phyloP scores from a whole-genome alignment of 768 basidiomycete genomes.

The Naganishia randhawae region DNA sequence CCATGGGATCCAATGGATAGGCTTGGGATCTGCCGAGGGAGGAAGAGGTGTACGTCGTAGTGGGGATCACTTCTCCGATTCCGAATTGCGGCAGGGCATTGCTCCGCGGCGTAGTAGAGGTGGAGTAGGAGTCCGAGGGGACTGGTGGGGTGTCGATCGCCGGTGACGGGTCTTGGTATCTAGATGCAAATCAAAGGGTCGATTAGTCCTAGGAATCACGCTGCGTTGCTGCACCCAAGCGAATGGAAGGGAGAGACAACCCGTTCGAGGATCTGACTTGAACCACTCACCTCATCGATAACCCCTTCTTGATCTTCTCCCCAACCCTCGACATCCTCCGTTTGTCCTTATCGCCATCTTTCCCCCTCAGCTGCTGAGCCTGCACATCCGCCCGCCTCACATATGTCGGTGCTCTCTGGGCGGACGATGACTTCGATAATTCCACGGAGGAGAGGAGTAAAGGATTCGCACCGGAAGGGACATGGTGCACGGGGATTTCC shows the following conservation, averaged over 20 bases:
- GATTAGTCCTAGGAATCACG: background rate
- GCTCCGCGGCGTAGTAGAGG: background rate
- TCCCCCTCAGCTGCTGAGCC: background rate
- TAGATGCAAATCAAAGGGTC: too few species aligned
- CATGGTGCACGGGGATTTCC: slow-evolving; percentile 10
- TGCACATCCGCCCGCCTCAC: slow-evolving; percentile 23
- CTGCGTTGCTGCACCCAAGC: background rate
- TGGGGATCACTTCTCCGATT: slow-evolving; percentile 12
- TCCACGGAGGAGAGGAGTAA: background rate
- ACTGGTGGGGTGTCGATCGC: slow-evolving; percentile 19
- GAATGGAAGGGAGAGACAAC: background rate
- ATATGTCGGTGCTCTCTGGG: slow-evolving; percentile 23
- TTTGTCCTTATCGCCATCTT: slow-evolving; percentile 22
- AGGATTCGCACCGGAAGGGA: slow-evolving; percentile 2
- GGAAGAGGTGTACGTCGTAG: background rate
- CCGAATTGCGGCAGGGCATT: background rate
- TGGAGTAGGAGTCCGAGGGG: slow-evolving; percentile 1
- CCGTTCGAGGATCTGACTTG: background rate
- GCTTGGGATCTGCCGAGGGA: background rate
- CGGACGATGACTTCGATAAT: background rate
- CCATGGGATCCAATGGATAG: background rate
- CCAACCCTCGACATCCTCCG: slow-evolving; percentile 57
- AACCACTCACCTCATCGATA: slow-evolving; percentile 85
- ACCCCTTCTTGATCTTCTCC: slow-evolving; percentile 93
- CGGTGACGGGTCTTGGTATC: slow-evolving; percentile 22